Base-by-base conservation (phyloP, 1,284 basidiomycete genomes). In the Hypsizygus ulmarius region DNA sequence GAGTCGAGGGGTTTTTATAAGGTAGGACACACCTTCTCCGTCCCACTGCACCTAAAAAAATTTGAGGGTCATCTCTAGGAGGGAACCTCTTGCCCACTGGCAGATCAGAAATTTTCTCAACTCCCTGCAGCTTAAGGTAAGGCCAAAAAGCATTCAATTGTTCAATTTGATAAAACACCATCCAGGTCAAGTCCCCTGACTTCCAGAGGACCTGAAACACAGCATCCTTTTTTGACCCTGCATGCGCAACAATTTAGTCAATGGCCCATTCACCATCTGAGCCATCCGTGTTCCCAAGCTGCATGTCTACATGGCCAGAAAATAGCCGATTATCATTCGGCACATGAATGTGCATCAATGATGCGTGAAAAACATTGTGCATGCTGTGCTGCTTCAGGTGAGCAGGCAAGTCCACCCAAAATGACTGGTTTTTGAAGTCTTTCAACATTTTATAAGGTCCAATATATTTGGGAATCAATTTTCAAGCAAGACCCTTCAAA, bases 181-280 rank as follows among this genome's bases (percentile, higher is more conserved):
- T 9, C 59, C 58, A 61, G 15, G 52, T 58, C 1, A 18, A n/a
- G 19, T 61, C 56, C 8, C 56, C 57, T 2, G 57, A 53, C 21
- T 50, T 54, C 53, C 58, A 61, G 9, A 42, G 18, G 3, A 61
- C 44, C 28, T 58, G 34, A 43, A 61, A 59, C 5, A 50, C 16
- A 0, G 54, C 51, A 7, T 50, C 21, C 4, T 37, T 43, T n/a
- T 34, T 29, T 5, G 36, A 8, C 1, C 54, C 54, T 19, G 19
- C 27, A 33, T 61, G 56, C 9, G 18, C 12, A 3, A 43, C 7
- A 29, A 53, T 49, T 15, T 27, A 8, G 9, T 47, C 35, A 8
- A 41, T 39, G 3, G 48, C 43, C 51, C 51, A 53, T 43, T 50
- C 39, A 2, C 12, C 11, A 3, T 46, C 47, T 10, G 14, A 12